Conservation (phyloP, 148 eudicot genomes). For the Fallopia convolvulus region DNA sequence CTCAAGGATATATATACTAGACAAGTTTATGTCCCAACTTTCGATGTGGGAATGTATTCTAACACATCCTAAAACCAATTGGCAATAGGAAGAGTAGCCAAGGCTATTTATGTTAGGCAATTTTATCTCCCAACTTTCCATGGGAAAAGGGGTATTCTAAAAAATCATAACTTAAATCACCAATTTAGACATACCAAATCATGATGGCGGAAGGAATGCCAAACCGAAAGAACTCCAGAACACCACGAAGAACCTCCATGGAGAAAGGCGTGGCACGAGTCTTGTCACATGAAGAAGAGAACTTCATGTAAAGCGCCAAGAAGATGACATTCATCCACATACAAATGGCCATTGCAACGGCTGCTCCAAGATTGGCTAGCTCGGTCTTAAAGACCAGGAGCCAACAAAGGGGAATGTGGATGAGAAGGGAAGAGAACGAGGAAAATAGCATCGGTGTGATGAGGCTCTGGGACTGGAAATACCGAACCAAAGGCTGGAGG, state of each 20-base stretch:
- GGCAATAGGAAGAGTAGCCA: no score
- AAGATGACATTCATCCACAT: slow-evolving; percentile 29
- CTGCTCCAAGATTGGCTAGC: slow-evolving; percentile 33
- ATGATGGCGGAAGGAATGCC: slow-evolving; percentile 48
- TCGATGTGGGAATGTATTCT: no score
- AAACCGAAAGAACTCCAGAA: slow-evolving; percentile 30
- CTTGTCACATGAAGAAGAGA: slow-evolving; percentile 25
- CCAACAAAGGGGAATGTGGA: slow-evolving; percentile 36
- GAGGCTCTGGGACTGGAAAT: slow-evolving; percentile 36
- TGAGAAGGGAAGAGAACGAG: slow-evolving; percentile 16
- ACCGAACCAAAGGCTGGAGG: slow-evolving; percentile 31
- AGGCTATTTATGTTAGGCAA: no score
- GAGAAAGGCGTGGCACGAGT: slow-evolving; percentile 25
- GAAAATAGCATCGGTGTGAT: slow-evolving; percentile 29
- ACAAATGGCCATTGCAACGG: slow-evolving; percentile 26
- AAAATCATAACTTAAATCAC: not conserved
- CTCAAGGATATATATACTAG: no score
- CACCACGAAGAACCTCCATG: slow-evolving; percentile 23
- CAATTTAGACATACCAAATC: slow-evolving; percentile 29
- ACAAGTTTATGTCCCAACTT: no score
- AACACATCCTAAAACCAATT: no score
- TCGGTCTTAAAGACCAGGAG: slow-evolving; percentile 23
- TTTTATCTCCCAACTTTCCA: no score
- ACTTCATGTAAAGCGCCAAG: slow-evolving; percentile 27
- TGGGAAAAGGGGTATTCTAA: no score